Percentiles rank a stretch among this genome's conserved stretches.
These are phyloP conservation scores for Calendula officinalis DNA, from an alignment of 129 eudicot species.

Conservation along the genomic window DNA sequence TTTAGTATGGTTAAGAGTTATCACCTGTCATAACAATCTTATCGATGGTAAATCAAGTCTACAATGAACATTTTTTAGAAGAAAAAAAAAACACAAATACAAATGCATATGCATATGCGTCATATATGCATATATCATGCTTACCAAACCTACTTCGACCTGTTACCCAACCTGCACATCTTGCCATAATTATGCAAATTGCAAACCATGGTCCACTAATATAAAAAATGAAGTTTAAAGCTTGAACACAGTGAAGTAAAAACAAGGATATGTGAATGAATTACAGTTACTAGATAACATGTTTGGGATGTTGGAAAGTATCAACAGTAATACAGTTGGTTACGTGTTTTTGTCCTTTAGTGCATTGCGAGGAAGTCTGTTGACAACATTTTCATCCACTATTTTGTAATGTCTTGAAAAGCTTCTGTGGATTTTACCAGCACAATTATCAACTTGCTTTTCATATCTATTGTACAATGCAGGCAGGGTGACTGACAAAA, in stretches of 20 bases:
- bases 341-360: slow-evolving; percentile 57
- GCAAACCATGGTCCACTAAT: background rate
- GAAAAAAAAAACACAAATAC: background rate
- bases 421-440: slow-evolving; percentile 58
- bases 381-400: slow-evolving; percentile 67
- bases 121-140: background rate
- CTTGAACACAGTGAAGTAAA: background rate
- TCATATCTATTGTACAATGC: slow-evolving; percentile 80
- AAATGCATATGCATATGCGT: background rate
- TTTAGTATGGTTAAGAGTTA: too few relatives aligned
- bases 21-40: background rate
- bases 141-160: background rate
- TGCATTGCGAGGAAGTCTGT: slow-evolving; percentile 54
- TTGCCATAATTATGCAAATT: background rate
- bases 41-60: background rate
- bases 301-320: background rate
- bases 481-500: slow-evolving; percentile 70
- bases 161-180: background rate
- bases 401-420: slow-evolving; percentile 73
- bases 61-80: background rate
- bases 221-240: slow-evolving; percentile 2
- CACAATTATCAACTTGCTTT: slow-evolving; percentile 58
- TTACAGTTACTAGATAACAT: background rate
- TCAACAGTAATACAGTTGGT: background rate
- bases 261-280: slow-evolving; percentile 8